phyloP scores from a whole-genome alignment of 2,329 filamentous ascomycete species.

The Fusarium mundagurra region DNA sequence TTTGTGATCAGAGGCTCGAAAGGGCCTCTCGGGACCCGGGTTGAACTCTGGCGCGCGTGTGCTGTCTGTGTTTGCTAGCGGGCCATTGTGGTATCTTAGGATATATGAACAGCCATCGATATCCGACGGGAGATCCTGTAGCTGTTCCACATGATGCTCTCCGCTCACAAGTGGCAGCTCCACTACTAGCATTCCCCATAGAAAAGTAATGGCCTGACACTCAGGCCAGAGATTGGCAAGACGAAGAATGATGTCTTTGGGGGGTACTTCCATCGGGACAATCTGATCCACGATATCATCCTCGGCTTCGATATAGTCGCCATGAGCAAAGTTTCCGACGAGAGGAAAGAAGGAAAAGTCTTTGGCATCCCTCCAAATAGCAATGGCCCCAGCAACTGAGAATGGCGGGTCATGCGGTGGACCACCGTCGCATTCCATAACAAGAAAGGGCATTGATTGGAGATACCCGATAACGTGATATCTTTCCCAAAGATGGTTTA shows the following conservation, averaged over 20 bases:
- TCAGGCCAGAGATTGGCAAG: not conserved
- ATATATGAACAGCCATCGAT: accelerated
- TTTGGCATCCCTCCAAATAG: not conserved
- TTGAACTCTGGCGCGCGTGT: not conserved
- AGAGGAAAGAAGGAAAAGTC: accelerated
- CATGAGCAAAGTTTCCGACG: not conserved
- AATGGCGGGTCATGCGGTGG: not conserved
- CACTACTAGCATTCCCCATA: not conserved
- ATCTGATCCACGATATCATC: not conserved
- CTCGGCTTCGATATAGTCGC: accelerated
- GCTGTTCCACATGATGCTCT: not conserved
- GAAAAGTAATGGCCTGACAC: not conserved
- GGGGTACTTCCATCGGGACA: not conserved
- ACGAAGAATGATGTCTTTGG: not conserved
- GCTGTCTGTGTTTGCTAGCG: not conserved
- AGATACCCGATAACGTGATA: accelerated
- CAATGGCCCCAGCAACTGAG: not conserved
- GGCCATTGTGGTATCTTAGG: not conserved
- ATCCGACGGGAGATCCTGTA: not conserved
- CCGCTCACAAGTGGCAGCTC: accelerated
- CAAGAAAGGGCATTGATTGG: not conserved
- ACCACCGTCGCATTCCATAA: not conserved
- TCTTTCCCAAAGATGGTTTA: too few species aligned
- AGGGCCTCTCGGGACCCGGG: not conserved
- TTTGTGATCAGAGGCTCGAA: not conserved